These are phyloP conservation scores for Kurtzmaniella natalensis DNA, from an alignment of 1,139 yeast genomes.

Conservation along the genomic window DNA sequence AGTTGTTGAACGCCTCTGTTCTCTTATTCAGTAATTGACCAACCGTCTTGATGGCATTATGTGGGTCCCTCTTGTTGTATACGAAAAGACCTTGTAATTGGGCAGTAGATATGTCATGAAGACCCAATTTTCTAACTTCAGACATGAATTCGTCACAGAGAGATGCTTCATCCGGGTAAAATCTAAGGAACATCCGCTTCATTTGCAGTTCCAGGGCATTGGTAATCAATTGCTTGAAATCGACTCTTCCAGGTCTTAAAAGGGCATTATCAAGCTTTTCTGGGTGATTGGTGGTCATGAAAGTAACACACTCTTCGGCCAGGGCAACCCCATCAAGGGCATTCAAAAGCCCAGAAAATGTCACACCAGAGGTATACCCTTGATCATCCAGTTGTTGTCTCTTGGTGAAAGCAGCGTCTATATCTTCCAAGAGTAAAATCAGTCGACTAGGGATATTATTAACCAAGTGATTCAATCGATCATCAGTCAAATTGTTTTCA, in stretches of 20 bases:
- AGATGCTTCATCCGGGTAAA: constrained; percentile 64
- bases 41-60: constrained; percentile 68
- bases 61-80: constrained; percentile 82
- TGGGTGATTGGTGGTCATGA: constrained; percentile 98
- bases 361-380: constrained; percentile 78
- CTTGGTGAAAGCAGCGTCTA: constrained; percentile 91
- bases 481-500: constrained; percentile 90
- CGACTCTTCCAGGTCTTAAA: constrained; percentile 92
- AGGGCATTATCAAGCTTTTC: constrained; percentile 84
- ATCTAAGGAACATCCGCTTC: constrained; percentile 77
- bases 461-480: constrained; percentile 89
- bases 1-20: too few species aligned
- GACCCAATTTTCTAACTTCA: constrained; percentile 44
- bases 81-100: constrained; percentile 94
- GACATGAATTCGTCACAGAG: constrained; percentile 62
- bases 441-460: constrained; percentile 93
- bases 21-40: too few species aligned
- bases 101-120: constrained; percentile 77
- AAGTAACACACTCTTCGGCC: constrained; percentile 92
- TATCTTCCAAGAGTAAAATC: constrained; percentile 79
- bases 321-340: constrained; percentile 99
- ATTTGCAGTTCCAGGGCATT: constrained; percentile 85
- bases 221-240: constrained; percentile 73
- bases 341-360: constrained; percentile 89
- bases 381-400: constrained; percentile 75